phyloP scores from a whole-genome alignment of 1,139 yeast species.

The Arxiozyma slooffiae region DNA sequence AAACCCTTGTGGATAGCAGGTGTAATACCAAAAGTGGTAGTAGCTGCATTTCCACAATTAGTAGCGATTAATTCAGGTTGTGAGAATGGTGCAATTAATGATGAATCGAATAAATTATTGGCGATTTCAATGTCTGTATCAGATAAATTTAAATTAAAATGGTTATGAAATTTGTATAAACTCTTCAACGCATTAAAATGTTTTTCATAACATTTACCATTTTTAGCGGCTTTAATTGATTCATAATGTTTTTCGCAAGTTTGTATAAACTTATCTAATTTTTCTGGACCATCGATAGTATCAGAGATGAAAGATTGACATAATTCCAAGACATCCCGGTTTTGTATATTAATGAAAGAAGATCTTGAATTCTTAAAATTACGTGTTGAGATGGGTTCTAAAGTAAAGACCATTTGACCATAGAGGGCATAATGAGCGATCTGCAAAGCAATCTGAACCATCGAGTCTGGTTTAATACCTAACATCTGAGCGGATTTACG shows the following conservation, averaged over 20 bases:
- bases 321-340: conserved; percentile 41
- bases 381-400: conserved; percentile 68
- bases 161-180: conserved; percentile 31
- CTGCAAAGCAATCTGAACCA: conserved; percentile 59
- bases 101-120: conserved; percentile 32
- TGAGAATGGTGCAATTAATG: conserved; percentile 39
- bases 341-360: conserved; percentile 57
- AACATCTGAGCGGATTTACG: conserved; percentile 42
- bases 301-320: conserved; percentile 56
- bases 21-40: conserved; percentile 62
- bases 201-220: conserved; percentile 61
- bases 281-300: conserved; percentile 28
- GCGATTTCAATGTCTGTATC: conserved; percentile 28
- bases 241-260: conserved; percentile 46
- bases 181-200: conserved; percentile 58
- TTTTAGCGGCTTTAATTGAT: conserved; percentile 43
- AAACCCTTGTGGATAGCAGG: conserved; percentile 67
- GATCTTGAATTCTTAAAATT: conserved; percentile 59
- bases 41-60: conserved; percentile 74
- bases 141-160: conserved; percentile 35
- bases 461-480: conserved; percentile 52
- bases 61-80: conserved; percentile 39
- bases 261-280: conserved; percentile 35
- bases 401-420: conserved; percentile 56
- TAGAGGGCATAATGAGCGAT: conserved; percentile 64